Conservation (phyloP, 768 basidiomycete genomes). For the Wakefieldia striispora region DNA sequence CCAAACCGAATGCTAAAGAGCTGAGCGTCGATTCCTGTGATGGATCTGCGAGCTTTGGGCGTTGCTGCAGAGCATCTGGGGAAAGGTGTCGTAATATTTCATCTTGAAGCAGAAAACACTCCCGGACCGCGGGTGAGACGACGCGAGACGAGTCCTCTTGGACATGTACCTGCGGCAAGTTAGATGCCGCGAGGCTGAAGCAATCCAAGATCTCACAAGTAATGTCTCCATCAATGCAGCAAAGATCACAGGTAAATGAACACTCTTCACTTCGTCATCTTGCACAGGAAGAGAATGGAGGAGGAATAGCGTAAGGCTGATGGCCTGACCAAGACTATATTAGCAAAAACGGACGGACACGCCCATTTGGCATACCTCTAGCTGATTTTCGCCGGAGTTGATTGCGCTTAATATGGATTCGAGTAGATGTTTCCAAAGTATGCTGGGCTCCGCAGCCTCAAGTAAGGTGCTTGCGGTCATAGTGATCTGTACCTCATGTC, state of each 20-base stretch:
- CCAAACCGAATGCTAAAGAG: slow-evolving; percentile 56
- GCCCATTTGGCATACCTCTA: slow-evolving; percentile 45
- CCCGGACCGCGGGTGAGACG: slow-evolving; percentile 36
- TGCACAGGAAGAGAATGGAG: slow-evolving; percentile 69
- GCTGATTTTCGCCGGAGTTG: slow-evolving; percentile 36
- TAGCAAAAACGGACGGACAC: slow-evolving; percentile 1
- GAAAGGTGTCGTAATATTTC: slow-evolving; percentile 53
- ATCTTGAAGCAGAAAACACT: slow-evolving; percentile 49
- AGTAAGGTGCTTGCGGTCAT: slow-evolving; percentile 88
- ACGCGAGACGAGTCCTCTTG: slow-evolving; percentile 35
- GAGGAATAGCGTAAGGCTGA: slow-evolving; percentile 69
- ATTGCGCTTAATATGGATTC: slow-evolving; percentile 55
- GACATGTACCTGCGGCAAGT: slow-evolving; percentile 34
- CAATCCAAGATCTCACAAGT: slow-evolving; percentile 43
- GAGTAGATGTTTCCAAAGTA: slow-evolving; percentile 82
- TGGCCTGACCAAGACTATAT: slow-evolving; percentile 43
- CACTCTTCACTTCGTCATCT: slow-evolving; percentile 81
- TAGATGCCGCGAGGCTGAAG: background rate
- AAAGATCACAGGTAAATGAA: slow-evolving; percentile 82
- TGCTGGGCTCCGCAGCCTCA: slow-evolving; percentile 87
- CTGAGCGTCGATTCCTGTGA: slow-evolving; percentile 33
- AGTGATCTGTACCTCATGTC: slow-evolving; percentile 45
- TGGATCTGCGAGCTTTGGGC: slow-evolving; percentile 44
- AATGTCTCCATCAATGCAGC: slow-evolving; percentile 63
- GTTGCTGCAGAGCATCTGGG: slow-evolving; percentile 47